Evolutionary conservation across 192 early-diverging fungal genomes (phyloP).

Genomic region (Gonapodya sp.): DNA sequence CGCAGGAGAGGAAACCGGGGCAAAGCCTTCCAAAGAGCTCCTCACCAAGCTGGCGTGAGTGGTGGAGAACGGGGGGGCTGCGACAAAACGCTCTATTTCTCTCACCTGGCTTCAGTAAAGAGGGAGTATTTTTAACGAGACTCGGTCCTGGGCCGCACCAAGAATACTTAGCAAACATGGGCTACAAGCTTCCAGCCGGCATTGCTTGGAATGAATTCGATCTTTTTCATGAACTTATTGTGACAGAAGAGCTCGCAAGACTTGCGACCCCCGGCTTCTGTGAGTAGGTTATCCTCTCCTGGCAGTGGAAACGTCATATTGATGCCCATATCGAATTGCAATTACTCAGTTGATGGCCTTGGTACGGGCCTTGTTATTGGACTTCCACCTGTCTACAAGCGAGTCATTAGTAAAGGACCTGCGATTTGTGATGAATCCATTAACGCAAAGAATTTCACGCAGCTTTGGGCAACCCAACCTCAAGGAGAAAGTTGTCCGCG

Average conservation of each 20-base stretch:
- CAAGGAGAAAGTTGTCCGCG: slow-evolving; percentile 29
- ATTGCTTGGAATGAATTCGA: neutral
- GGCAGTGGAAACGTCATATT: too few relatives aligned
- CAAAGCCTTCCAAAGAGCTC: neutral
- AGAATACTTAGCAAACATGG: neutral
- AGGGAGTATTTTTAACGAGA: neutral
- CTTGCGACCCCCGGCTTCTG: neutral
- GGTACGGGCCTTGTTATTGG: slow-evolving; percentile 31
- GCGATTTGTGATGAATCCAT: too few relatives aligned
- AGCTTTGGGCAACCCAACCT: slow-evolving; percentile 34
- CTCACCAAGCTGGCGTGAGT: neutral
- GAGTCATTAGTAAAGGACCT: too few relatives aligned
- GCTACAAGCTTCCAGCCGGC: neutral
- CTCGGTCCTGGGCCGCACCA: slow-evolving; percentile 5
- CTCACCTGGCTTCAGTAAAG: too few relatives aligned
- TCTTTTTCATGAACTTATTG: neutral
- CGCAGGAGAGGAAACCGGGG: neutral
- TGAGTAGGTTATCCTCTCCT: too few relatives aligned
- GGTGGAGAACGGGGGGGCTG: too few relatives aligned
- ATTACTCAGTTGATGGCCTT: slow-evolving; percentile 18
- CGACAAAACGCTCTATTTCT: too few relatives aligned
- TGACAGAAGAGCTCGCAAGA: neutral
- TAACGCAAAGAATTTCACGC: too few relatives aligned
- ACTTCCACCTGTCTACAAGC: slow-evolving; percentile 20
- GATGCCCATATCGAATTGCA: neutral